These are phyloP conservation scores for Sporothrix schenckii DNA, from an alignment of 2,329 filamentous ascomycete genomes.

Conservation along the genomic window DNA sequence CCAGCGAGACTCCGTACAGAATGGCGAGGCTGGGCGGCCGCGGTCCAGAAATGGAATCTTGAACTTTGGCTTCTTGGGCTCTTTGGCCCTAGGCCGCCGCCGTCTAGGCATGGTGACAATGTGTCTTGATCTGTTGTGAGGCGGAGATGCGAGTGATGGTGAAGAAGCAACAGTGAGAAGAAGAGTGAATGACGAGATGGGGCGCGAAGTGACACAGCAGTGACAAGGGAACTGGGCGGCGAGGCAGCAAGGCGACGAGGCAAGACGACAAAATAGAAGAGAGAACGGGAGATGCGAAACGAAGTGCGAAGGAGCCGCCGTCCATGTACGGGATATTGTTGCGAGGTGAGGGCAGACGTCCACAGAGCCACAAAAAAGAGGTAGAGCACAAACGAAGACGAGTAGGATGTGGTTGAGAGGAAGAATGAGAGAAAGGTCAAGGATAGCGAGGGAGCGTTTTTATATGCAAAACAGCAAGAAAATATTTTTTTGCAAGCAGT, in stretches of 20 bases:
- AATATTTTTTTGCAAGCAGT: not conserved
- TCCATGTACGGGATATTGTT: not conserved
- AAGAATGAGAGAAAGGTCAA: not conserved
- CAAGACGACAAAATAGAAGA: too few species aligned
- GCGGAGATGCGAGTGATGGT: not conserved
- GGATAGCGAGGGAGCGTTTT: not conserved
- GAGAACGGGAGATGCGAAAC: not conserved
- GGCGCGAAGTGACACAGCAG: too few species aligned
- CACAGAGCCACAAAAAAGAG: not conserved
- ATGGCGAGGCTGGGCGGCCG: constrained; percentile 30
- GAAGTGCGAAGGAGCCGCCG: not conserved
- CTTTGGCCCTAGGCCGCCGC: not conserved
- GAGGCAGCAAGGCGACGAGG: not conserved
- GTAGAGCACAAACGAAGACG: not conserved
- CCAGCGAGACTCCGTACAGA: constrained; percentile 26
- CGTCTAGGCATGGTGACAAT: constrained; percentile 2
- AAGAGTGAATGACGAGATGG: not conserved
- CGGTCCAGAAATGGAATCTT: constrained; percentile 24
- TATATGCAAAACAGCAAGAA: not conserved
- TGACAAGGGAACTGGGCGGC: not conserved
- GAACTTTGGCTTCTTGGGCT: constrained; percentile 25
- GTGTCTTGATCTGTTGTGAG: not conserved
- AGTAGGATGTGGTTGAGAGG: not conserved
- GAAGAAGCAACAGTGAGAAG: not conserved
- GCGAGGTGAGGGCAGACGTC: not conserved